Base-by-base conservation (phyloP, 345 rosid genomes). In the Syzygium grande region DNA sequence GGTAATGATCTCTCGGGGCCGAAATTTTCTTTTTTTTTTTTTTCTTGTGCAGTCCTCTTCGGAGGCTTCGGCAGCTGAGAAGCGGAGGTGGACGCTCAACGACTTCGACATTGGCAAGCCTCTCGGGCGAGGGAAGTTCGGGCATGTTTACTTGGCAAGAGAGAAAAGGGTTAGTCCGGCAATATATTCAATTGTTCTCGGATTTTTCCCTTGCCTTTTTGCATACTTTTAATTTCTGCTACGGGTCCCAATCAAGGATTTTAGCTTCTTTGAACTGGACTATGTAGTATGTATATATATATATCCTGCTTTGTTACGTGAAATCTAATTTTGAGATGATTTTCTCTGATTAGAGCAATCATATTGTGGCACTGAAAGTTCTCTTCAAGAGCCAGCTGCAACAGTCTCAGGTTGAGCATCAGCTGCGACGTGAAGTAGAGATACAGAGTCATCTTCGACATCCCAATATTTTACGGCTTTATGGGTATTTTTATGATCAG, bases 401-500 rank as follows among this genome's bases (percentile, higher is more conserved):
- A 52, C 96, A 98, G 89, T 98, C 99, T 51, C 99, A 96, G 90
- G 99, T 96, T 85, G 99, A 98, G 90, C 99, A 96, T 89, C 99
- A 96, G 91, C 97, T 98, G 11, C 94, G 98, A 14, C 93, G 99
- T 16, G 99, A 98, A 94, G 98, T 98, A 34, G 99, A 98, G 91
- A 98, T 98, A 56, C 99, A 98, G 90, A 96, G 99, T 89, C 99
- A 98, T 92, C 98, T 98, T 65, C 92, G 98, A 3, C 95, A 96
- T 90, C 96, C 99, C 52, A 98, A 96, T 63, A 98, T 98, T 17
- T 89, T 98, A 87, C 92, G 99, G 3, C 96, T 98, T 43, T 98
- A 96, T 89, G 99, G 99, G 84, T 98, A 98, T 90, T 98, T 98
- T 88, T 98, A 98, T 85, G 99, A 98, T 92, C 99, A 96, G 92